Evolutionary conservation across 805 yeast species (phyloP).

Genomic region (Yarrowia sp.): DNA sequence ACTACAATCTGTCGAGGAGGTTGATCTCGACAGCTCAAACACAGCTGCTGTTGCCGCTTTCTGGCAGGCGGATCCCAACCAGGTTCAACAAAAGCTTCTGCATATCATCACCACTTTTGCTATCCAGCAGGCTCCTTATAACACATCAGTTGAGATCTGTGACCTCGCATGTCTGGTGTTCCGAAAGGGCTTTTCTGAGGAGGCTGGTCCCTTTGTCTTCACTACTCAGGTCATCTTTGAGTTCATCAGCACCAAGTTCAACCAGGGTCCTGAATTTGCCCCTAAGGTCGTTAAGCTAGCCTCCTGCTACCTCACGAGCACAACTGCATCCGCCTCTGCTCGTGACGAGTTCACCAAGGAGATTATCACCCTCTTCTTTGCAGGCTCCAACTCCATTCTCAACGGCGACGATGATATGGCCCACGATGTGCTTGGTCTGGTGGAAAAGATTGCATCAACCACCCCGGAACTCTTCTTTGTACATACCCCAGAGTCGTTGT

Average conservation of each 20-base stretch:
- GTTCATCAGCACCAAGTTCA: constrained; percentile 52
- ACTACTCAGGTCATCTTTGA: constrained; percentile 53
- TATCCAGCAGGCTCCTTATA: constrained; percentile 51
- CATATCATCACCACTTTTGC: constrained; percentile 55
- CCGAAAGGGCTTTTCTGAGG: constrained; percentile 69
- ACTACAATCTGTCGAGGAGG: constrained; percentile 64
- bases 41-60: constrained; percentile 37
- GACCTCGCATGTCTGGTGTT: constrained; percentile 71
- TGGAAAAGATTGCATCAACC: constrained; percentile 22
- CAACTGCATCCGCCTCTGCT: not conserved
- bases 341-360: constrained; percentile 16
- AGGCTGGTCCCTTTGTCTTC: constrained; percentile 72
- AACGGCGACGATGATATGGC: constrained; percentile 21
- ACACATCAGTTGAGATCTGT: constrained; percentile 58
- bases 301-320: constrained; percentile 44
- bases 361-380: constrained; percentile 17
- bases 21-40: constrained; percentile 47
- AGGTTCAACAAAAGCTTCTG: constrained; percentile 55
- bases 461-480: constrained; percentile 31
- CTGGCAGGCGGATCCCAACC: constrained; percentile 47
- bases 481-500: constrained; percentile 18
- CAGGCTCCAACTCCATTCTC: constrained; percentile 13
- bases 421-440: constrained; percentile 22
- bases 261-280: constrained; percentile 44
- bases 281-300: constrained; percentile 48